Conservation (phyloP, 176 grass and related monocot species). For the Rhynchospora pubera region DNA sequence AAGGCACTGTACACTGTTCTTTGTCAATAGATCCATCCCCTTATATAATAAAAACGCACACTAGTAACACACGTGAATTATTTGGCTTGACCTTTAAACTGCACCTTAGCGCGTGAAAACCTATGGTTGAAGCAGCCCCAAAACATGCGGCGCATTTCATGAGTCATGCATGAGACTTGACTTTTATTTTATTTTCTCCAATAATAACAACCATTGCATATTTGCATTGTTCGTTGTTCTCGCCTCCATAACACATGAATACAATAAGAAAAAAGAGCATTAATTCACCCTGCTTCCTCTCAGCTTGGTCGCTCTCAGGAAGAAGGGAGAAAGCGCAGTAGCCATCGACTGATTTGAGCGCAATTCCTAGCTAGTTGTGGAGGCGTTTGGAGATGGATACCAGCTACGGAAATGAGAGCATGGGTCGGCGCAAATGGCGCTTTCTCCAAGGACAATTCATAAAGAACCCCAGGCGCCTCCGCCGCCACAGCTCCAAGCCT, state of each 20-base stretch:
- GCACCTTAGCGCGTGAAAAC: neutral
- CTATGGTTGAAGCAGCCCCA: neutral
- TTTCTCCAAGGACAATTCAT: neutral
- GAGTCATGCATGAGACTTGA: neutral
- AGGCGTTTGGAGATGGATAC: slow-evolving; percentile 3
- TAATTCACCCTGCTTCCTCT: no score
- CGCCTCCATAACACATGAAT: neutral
- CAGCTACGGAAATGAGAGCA: neutral
- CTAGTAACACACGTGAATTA: no score
- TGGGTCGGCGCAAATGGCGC: neutral
- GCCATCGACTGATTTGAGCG: neutral
- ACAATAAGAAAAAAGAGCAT: neutral
- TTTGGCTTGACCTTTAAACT: no score
- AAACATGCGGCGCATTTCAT: neutral
- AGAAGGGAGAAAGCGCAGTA: neutral
- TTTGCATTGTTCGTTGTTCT: no score
- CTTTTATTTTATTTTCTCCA: neutral
- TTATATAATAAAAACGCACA: no score
- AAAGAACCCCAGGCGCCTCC: slow-evolving; percentile 13
- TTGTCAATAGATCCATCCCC: no score
- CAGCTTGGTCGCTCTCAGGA: neutral
- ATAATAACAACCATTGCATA: no score
- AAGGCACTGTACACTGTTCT: no score
- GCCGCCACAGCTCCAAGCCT: slow-evolving; percentile 4
- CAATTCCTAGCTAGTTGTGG: neutral